Evolutionary conservation across 805 yeast species (phyloP).

Genomic region (Saturnispora mendoncae): DNA sequence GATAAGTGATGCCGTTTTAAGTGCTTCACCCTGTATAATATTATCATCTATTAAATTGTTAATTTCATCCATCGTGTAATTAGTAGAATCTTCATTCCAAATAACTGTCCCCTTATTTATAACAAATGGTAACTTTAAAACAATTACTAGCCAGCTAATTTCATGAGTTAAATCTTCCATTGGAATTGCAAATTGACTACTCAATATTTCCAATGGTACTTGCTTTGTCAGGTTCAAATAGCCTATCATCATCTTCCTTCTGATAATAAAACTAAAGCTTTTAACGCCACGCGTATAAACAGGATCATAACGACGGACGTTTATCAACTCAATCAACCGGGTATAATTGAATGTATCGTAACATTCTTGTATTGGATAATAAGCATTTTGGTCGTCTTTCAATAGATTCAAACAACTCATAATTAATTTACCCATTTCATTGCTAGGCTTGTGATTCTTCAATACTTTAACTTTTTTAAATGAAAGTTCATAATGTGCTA

Average conservation of each 20-base stretch:
- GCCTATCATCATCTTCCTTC: constrained; percentile 2
- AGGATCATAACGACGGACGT: neutral
- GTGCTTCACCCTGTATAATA: constrained; percentile 11
- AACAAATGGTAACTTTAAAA: constrained; percentile 22
- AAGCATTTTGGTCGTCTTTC: neutral
- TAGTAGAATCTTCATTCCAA: constrained; percentile 11
- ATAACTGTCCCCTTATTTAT: constrained; percentile 16
- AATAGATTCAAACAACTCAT: constrained; percentile 1
- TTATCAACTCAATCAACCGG: neutral
- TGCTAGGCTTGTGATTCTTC: neutral
- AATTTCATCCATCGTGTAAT: constrained; percentile 2
- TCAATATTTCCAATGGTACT: constrained; percentile 19
- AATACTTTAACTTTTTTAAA: constrained; percentile 16
- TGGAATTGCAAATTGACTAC: constrained; percentile 17
- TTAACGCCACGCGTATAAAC: neutral
- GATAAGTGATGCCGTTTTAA: constrained; percentile 1
- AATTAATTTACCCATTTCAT: neutral
- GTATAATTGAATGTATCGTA: constrained; percentile 3
- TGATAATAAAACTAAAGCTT: neutral
- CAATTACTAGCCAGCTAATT: constrained; percentile 15
- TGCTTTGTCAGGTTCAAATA: constrained; percentile 10
- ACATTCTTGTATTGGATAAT: constrained; percentile 1
- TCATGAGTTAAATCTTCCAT: constrained; percentile 14
- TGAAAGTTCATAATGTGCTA: constrained; percentile 20
- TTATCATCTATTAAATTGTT: constrained; percentile 12